These are phyloP conservation scores for Globisporangium spiculum DNA, from an alignment of 352 stramenopile genomes.

Conservation along the genomic window DNA sequence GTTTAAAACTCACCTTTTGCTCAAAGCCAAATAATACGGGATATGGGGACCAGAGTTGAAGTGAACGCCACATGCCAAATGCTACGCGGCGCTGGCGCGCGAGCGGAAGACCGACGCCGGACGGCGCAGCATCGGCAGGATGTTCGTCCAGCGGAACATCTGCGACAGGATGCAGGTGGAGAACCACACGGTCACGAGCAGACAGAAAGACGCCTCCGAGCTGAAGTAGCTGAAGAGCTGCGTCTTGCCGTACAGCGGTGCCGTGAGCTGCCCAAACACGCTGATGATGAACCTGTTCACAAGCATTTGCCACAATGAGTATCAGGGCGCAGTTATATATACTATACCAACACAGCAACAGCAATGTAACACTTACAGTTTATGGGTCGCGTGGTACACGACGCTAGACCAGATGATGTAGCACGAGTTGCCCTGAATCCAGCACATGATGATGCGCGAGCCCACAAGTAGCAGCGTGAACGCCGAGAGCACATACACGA, in stretches of 20 bases:
- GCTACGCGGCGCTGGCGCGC: conserved; percentile 41
- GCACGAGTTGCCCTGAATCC: conserved; percentile 87
- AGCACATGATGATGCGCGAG: conserved; percentile 89
- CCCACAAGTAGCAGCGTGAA: conserved; percentile 81
- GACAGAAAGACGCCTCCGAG: conserved; percentile 74
- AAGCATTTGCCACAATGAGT: not conserved
- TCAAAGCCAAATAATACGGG: not conserved
- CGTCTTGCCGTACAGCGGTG: conserved; percentile 78
- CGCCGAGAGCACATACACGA: conserved; percentile 73
- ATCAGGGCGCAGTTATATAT: not conserved
- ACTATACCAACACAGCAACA: not conserved
- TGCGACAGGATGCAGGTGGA: conserved; percentile 87
- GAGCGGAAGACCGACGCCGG: conserved; percentile 29
- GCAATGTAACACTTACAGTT: conserved; percentile 53
- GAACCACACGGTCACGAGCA: conserved; percentile 87
- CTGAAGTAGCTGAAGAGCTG: conserved; percentile 86
- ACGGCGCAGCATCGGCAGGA: conserved; percentile 67
- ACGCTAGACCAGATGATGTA: conserved; percentile 89
- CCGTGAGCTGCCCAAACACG: conserved; percentile 84
- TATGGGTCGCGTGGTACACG: conserved; percentile 84
- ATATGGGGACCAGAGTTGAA: not conserved
- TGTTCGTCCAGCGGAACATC: conserved; percentile 80
- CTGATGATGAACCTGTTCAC: conserved; percentile 77
- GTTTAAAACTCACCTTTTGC: conserved; percentile 3
- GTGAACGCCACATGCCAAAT: not conserved